Conservation (phyloP, 2,329 filamentous ascomycete species). For the Dendryphion nanum region DNA sequence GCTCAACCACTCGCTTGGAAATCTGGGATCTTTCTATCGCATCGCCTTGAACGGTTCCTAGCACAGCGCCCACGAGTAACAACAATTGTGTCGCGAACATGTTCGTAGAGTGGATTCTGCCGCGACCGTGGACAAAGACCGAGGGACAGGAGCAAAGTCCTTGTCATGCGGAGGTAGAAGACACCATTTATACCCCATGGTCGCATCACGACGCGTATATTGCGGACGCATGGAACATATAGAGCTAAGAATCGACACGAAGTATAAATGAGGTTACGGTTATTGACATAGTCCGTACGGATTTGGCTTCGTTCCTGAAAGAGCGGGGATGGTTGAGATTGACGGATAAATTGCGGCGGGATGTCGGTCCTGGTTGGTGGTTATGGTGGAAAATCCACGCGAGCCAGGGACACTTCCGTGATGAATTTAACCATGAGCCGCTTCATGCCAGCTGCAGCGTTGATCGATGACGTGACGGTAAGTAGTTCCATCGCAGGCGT, state of each 20-base stretch:
- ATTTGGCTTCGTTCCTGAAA: constrained; percentile 22
- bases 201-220: constrained; percentile 12
- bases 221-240: constrained; percentile 16
- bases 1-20: constrained; percentile 5
- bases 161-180: too few species aligned
- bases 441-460: constrained; percentile 1
- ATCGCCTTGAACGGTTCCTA: not conserved
- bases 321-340: constrained; percentile 25
- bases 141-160: too few species aligned
- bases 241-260: constrained; percentile 19
- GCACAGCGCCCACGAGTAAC: not conserved
- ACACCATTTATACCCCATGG: too few species aligned
- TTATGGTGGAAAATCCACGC: constrained; percentile 3
- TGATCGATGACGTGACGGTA: constrained; percentile 4
- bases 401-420: constrained; percentile 5
- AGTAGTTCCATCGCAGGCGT: not conserved
- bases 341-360: constrained; percentile 31
- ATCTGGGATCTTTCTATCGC: not conserved
- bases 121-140: too few species aligned
- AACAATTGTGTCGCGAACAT: not conserved
- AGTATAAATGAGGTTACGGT: constrained; percentile 9
- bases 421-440: constrained; percentile 19
- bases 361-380: constrained; percentile 27
- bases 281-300: constrained; percentile 1
- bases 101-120: too few species aligned